phyloP scores from a whole-genome alignment of 768 basidiomycete genomes.

The Podaxis sp. region DNA sequence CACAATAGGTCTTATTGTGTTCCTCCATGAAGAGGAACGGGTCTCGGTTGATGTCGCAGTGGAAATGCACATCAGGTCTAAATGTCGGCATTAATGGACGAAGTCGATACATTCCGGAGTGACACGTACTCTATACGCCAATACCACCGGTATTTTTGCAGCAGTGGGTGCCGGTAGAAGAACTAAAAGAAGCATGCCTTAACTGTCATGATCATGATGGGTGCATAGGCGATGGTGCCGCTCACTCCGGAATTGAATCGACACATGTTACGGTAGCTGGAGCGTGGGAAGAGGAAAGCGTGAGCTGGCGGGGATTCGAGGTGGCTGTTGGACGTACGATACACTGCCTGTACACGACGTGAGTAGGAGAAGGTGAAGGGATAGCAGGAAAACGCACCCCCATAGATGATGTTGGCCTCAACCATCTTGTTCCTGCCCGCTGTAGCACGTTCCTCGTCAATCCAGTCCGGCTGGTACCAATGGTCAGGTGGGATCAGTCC shows the following conservation, averaged over 20 bases:
- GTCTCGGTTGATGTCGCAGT: slow-evolving; percentile 64
- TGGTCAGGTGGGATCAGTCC: slow-evolving; percentile 64
- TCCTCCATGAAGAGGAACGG: slow-evolving; percentile 76
- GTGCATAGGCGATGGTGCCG: slow-evolving; percentile 9
- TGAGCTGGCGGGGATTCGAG: neutral
- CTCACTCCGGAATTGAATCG: slow-evolving; percentile 65
- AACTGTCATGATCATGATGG: neutral
- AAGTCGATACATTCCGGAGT: slow-evolving; percentile 19
- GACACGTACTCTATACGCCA: slow-evolving; percentile 69
- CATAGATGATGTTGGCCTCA: slow-evolving; percentile 44
- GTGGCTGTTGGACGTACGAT: slow-evolving; percentile 16
- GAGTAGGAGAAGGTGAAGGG: neutral
- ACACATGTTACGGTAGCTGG: slow-evolving; percentile 67
- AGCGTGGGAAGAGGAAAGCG: neutral
- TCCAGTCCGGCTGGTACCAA: slow-evolving; percentile 75
- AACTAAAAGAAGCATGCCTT: slow-evolving; percentile 33
- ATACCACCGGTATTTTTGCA: slow-evolving; percentile 72
- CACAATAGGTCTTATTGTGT: slow-evolving; percentile 66
- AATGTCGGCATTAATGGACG: slow-evolving; percentile 17
- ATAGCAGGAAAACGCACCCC: slow-evolving; percentile 23
- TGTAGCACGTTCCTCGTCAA: slow-evolving; percentile 67
- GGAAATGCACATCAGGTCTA: slow-evolving; percentile 73
- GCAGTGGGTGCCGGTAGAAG: slow-evolving; percentile 71
- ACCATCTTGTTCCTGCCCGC: slow-evolving; percentile 60
- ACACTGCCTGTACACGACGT: slow-evolving; percentile 24